Percentiles rank a stretch among this genome's conserved stretches.
These are phyloP conservation scores for Neocucurbitaria cava DNA, from an alignment of 2,329 filamentous ascomycete genomes.

Conservation along the genomic window DNA sequence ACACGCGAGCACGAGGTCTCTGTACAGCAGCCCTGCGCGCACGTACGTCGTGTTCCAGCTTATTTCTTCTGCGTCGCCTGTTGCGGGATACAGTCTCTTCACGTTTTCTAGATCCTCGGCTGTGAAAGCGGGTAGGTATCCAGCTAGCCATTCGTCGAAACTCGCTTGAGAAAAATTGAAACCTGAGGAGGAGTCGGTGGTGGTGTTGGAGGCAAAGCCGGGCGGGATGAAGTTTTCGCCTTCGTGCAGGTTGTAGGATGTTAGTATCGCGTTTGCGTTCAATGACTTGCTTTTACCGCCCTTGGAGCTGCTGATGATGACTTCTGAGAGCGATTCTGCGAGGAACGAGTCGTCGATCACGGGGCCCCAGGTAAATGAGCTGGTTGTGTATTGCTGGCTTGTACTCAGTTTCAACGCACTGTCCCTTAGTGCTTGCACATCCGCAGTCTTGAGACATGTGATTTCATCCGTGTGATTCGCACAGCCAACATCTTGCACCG, in stretches of 20 bases:
- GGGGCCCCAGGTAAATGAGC: constrained; percentile 66
- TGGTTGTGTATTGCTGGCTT: constrained; percentile 62
- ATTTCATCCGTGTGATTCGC: constrained; percentile 51
- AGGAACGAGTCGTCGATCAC: constrained; percentile 66
- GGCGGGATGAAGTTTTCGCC: constrained; percentile 67
- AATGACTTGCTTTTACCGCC: constrained; percentile 40
- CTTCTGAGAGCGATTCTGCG: constrained; percentile 54
- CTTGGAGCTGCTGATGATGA: too few relatives aligned
- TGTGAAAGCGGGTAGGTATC: constrained; percentile 61
- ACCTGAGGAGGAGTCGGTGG: too few relatives aligned
- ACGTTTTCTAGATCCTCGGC: constrained; percentile 49
- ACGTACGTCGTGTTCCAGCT: constrained; percentile 59
- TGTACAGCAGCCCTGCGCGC: constrained; percentile 64
- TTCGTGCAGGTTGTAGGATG: constrained; percentile 69
- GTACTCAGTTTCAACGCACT: constrained; percentile 59
- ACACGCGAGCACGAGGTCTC: constrained; percentile 66
- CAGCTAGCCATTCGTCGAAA: constrained; percentile 62
- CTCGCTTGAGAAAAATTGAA: constrained; percentile 60
- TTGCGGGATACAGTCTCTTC: constrained; percentile 56
- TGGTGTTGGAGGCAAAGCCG: too few relatives aligned
- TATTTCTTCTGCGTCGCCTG: constrained; percentile 58
- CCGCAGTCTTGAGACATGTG: constrained; percentile 61
- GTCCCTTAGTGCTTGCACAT: constrained; percentile 62
- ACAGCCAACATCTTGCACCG: constrained; percentile 59
- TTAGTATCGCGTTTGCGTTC: constrained; percentile 57